Evolutionary conservation across 1,284 basidiomycete species (phyloP), one percentile per base, ranked within the genome.

Genomic region (Cutaneotrichosporon dermatis): DNA sequence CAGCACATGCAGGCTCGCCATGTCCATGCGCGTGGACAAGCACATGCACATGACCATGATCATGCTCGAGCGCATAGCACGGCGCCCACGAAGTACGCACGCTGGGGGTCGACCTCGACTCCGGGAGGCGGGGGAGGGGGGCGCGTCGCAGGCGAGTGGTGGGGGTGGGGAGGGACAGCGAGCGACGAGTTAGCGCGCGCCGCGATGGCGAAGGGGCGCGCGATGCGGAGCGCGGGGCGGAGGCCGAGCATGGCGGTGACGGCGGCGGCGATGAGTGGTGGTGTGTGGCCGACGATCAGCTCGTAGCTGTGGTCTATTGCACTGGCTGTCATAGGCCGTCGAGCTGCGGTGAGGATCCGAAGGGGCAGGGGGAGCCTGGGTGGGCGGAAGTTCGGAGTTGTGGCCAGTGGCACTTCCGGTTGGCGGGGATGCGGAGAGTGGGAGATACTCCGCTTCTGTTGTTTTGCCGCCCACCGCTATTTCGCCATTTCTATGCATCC

Each of bases 41-140:
- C 25, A 25, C 25, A 25, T 25, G 25, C 25, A 25, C 25, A 25
- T 25, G 25, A 25, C 25, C 25, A 25, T 25, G 25, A 25, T 25
- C 25, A 25, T 25, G 25, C 25, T 25, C 25, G 2, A 2, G 25
- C 25, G 25, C 25, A 25, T 25, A 25, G 25, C 25, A 25, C 3
- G 3, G 25, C 25, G 25, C 25, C 25, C 25, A 25, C 39, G 39
- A 40, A 40, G 39, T 40, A 73, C 75, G 55, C 58, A 76, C 75
- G 64, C 63, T 74, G 73, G n/a, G 75, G 75, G 64, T 76, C 75
- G 57, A 74, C 60, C 59, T 72, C 68, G 51, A 74, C 66, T 54
- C 74, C 74, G 16, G 71, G 71, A 34, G 67, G 67, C 33, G 67
- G 67, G 41, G 63, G 58, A 10, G 60, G 56, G 8, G 48, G 13